These are phyloP conservation scores for Eutypa lata DNA, from an alignment of 2,329 filamentous ascomycete species.

Conservation along the genomic window DNA sequence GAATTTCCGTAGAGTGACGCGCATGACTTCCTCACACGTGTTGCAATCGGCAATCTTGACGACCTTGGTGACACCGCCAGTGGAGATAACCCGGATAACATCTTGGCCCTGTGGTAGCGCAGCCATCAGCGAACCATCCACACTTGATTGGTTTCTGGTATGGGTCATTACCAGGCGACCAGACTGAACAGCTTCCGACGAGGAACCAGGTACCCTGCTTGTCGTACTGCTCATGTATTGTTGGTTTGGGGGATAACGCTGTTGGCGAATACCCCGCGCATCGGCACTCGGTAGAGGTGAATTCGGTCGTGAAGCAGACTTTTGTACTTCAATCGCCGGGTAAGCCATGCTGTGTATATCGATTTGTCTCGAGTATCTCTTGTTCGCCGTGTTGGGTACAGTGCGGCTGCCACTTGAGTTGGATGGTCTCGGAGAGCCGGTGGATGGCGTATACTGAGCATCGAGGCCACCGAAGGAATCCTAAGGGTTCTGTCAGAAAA, in stretches of 20 bases:
- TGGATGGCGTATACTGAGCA: conserved; percentile 57
- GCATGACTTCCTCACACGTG: conserved; percentile 88
- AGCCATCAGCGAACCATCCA: conserved; percentile 83
- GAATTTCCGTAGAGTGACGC: conserved; percentile 84
- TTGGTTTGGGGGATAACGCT: conserved; percentile 54
- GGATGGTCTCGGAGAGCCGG: conserved; percentile 61
- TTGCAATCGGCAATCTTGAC: conserved; percentile 90
- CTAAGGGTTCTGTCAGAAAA: conserved; percentile 40
- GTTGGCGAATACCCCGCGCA: conserved; percentile 47
- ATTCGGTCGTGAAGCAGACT: conserved; percentile 62
- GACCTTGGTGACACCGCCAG: conserved; percentile 86
- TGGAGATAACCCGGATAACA: conserved; percentile 89
- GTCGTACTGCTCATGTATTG: conserved; percentile 44
- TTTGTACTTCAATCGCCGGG: conserved; percentile 43
- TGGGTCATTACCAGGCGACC: conserved; percentile 65
- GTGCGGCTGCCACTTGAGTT: conserved; percentile 47
- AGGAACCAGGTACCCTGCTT: conserved; percentile 54
- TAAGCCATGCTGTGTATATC: conserved; percentile 40
- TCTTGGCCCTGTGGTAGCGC: conserved; percentile 82
- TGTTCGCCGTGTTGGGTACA: conserved; percentile 47
- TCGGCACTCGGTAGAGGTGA: conserved; percentile 65
- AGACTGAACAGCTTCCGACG: conserved; percentile 60
- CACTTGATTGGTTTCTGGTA: conserved; percentile 75
- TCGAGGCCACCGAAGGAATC: conserved; percentile 84
- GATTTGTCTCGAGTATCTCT: conserved; percentile 63